Evolutionary conservation across 768 basidiomycete genomes (phyloP).

Genomic region (Fomitopsis pulvina): DNA sequence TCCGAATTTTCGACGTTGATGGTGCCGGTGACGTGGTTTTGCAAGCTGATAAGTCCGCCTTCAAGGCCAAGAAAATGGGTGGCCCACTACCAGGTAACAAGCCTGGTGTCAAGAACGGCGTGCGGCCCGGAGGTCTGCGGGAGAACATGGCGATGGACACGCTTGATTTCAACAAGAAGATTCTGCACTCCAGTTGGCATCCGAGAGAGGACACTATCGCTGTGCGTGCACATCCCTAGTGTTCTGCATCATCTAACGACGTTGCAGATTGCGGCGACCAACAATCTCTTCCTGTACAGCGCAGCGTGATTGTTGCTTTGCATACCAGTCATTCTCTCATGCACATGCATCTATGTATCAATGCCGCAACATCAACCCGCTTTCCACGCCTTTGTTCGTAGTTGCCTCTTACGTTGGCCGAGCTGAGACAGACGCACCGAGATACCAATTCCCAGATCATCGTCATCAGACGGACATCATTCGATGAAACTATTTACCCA

Average conservation of each 20-base stretch:
- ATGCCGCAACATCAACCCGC: slow-evolving; percentile 3
- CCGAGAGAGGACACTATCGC: slow-evolving; percentile 98
- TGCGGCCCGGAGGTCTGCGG: slow-evolving; percentile 64
- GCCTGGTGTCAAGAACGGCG: slow-evolving; percentile 63
- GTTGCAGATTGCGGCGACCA: slow-evolving; percentile 87
- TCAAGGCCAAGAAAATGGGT: slow-evolving; percentile 99
- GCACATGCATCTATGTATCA: background rate
- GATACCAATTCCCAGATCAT: slow-evolving; percentile 11
- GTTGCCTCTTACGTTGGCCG: slow-evolving; percentile 4
- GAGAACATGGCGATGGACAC: slow-evolving; percentile 92
- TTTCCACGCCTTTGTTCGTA: slow-evolving; percentile 4
- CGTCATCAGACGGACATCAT: slow-evolving; percentile 12
- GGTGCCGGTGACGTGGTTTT: slow-evolving; percentile 83
- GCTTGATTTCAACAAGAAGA: slow-evolving; percentile 95
- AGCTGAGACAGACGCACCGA: slow-evolving; percentile 13
- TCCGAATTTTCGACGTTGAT: slow-evolving; percentile 96
- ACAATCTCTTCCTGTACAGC: slow-evolving; percentile 89
- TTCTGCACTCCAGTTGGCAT: slow-evolving; percentile 95
- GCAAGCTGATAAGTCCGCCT: slow-evolving; percentile 98
- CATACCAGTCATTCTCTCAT: background rate
- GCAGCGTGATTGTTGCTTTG: slow-evolving; percentile 33
- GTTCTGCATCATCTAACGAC: background rate
- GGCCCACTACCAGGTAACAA: slow-evolving; percentile 64
- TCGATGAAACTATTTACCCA: background rate
- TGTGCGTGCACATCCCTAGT: slow-evolving; percentile 39